Evolutionary conservation across 495 filamentous ascomycete genomes (phyloP).

Genomic region (Darksidea phi): DNA sequence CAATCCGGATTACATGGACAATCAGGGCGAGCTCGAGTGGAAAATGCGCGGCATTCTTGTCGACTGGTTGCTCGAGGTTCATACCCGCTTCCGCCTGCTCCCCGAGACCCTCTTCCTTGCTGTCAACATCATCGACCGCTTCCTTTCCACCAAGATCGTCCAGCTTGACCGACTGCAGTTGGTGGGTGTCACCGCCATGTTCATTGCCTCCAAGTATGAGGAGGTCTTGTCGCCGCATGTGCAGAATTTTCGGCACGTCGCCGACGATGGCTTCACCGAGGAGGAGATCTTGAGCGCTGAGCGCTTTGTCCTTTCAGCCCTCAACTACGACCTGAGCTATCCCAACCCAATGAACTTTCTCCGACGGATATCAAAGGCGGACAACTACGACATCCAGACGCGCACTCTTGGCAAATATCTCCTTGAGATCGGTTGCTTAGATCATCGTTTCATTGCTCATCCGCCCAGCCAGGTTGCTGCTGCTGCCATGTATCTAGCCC

Average conservation of each 20-base stretch:
- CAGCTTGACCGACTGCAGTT: constrained; percentile 92
- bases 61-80: constrained; percentile 98
- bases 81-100: constrained; percentile 92
- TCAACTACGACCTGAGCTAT: constrained; percentile 97
- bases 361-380: constrained; percentile 95
- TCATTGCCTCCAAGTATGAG: constrained; percentile 98
- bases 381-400: constrained; percentile 96
- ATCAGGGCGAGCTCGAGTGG: constrained; percentile 94
- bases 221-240: constrained; percentile 96
- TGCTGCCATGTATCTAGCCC: constrained; percentile 89
- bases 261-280: constrained; percentile 95
- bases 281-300: constrained; percentile 95
- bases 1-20: constrained; percentile 90
- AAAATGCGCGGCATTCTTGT: constrained; percentile 97
- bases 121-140: constrained; percentile 97
- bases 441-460: constrained; percentile 86
- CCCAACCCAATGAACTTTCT: constrained; percentile 99
- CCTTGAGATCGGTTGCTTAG: constrained; percentile 94
- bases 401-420: constrained; percentile 96
- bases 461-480: constrained; percentile 87
- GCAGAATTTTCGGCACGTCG: constrained; percentile 91
- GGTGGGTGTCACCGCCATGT: constrained; percentile 97
- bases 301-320: constrained; percentile 81
- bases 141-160: constrained; percentile 89
- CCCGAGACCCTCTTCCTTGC: constrained; percentile 97